These are phyloP conservation scores for Quercus phellos DNA, from an alignment of 331 rosid genomes.

Conservation along the genomic window DNA sequence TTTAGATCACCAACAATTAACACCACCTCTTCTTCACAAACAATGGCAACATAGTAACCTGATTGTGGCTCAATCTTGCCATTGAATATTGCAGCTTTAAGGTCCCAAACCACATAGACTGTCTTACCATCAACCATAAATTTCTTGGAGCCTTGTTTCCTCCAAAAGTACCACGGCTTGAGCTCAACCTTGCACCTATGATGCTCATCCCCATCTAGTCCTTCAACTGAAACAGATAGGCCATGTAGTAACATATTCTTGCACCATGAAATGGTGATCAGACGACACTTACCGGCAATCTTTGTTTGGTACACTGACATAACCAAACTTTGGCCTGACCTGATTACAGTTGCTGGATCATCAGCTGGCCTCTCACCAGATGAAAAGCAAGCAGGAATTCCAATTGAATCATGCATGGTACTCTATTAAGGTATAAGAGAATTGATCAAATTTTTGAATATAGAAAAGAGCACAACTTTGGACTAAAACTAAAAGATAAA, in stretches of 20 bases:
- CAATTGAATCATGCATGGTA: constrained; percentile 54
- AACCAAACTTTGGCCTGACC: constrained; percentile 64
- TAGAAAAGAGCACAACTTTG: neutral
- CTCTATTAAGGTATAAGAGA: neutral
- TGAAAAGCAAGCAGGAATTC: constrained; percentile 74
- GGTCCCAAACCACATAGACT: constrained; percentile 80
- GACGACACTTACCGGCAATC: constrained; percentile 63
- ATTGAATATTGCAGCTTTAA: constrained; percentile 65
- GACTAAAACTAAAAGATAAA: neutral
- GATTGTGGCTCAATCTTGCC: constrained; percentile 84
- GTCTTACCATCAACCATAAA: constrained; percentile 53
- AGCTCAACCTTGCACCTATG: constrained; percentile 80
- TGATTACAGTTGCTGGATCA: constrained; percentile 40
- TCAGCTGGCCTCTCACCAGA: constrained; percentile 39
- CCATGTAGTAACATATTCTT: constrained; percentile 78
- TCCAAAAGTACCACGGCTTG: constrained; percentile 96
- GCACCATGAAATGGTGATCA: constrained; percentile 86
- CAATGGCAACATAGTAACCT: constrained; percentile 78
- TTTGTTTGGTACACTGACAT: constrained; percentile 71
- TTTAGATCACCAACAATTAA: constrained; percentile 75
- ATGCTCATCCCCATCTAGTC: constrained; percentile 40
- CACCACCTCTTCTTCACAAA: constrained; percentile 71
- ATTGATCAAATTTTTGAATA: neutral
- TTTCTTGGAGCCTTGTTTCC: constrained; percentile 78
- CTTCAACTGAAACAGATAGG: constrained; percentile 66